phyloP scores from a whole-genome alignment of 768 basidiomycete genomes.

The Dacryopinax spathularia region DNA sequence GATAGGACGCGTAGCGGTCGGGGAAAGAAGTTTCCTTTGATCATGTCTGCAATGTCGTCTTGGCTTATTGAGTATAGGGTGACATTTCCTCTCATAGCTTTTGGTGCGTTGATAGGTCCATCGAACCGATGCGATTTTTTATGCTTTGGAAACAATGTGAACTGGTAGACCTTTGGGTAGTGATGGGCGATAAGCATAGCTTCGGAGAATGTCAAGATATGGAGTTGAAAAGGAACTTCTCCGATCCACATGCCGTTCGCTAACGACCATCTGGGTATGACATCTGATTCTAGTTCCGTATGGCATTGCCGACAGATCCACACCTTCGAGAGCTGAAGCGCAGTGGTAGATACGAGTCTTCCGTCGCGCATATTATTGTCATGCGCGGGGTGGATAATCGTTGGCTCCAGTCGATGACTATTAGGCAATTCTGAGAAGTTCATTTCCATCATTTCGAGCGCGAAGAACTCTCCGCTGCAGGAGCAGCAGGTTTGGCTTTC shows the following conservation, averaged over 20 bases:
- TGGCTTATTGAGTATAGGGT: constrained; percentile 21
- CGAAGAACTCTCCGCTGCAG: neutral
- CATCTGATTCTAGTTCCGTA: neutral
- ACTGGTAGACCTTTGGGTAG: constrained; percentile 24
- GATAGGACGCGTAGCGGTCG: constrained; percentile 19
- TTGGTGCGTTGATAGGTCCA: constrained; percentile 12
- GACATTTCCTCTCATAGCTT: constrained; percentile 27
- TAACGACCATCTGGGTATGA: constrained; percentile 16
- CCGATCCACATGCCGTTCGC: constrained; percentile 33
- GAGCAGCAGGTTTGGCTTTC: too few relatives aligned
- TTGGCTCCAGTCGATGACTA: neutral
- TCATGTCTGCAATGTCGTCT: constrained; percentile 22
- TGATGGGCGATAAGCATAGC: constrained; percentile 24
- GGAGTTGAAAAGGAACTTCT: constrained; percentile 19
- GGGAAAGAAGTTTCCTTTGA: constrained; percentile 27
- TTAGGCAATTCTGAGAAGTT: neutral
- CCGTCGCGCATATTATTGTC: neutral
- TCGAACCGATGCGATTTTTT: neutral
- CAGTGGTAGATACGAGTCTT: neutral
- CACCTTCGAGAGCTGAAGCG: neutral
- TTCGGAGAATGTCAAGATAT: constrained; percentile 26
- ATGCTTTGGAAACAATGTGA: constrained; percentile 28
- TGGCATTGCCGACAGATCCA: neutral
- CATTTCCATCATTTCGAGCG: neutral
- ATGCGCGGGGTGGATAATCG: neutral